Percentiles rank a stretch among this genome's conserved stretches.
These are phyloP conservation scores for Arthromyces matolae DNA, from an alignment of 768 basidiomycete genomes.

Conservation along the genomic window DNA sequence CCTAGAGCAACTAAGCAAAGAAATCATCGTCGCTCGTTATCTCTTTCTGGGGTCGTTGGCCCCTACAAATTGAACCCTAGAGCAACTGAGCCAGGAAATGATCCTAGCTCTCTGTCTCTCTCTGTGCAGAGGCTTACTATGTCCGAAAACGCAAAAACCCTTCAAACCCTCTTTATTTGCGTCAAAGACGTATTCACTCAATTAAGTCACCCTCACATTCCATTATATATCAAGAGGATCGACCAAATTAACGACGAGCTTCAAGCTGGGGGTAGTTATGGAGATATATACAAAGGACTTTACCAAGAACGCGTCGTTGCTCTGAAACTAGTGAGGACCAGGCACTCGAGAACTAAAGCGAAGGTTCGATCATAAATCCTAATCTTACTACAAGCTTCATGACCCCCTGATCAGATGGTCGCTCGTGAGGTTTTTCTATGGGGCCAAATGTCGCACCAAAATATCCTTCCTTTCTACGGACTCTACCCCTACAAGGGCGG, in stretches of 20 bases:
- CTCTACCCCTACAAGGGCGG: background rate
- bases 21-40: no score
- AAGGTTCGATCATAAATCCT: slow-evolving; percentile 6
- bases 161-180: slow-evolving; percentile 6
- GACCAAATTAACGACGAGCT: slow-evolving; percentile 1
- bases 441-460: background rate
- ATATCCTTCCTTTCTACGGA: background rate
- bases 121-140: no score
- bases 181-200: slow-evolving; percentile 6
- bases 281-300: slow-evolving; percentile 10
- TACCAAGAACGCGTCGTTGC: slow-evolving; percentile 5
- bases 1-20: no score
- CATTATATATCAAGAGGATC: slow-evolving; percentile 2
- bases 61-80: no score
- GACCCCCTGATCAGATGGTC: background rate
- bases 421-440: background rate
- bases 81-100: no score
- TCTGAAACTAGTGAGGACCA: slow-evolving; percentile 12
- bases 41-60: no score
- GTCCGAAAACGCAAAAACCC: background rate
- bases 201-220: slow-evolving; percentile 5
- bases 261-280: slow-evolving; percentile 3
- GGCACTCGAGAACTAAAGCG: background rate
- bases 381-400: background rate
- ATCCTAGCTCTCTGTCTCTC: no score